A percentile compares a stretch with the other conserved stretches of the same genome.
Evolutionary conservation across 169 alveolate species (phyloP).

Genomic region (Plasmodium relictum): DNA sequence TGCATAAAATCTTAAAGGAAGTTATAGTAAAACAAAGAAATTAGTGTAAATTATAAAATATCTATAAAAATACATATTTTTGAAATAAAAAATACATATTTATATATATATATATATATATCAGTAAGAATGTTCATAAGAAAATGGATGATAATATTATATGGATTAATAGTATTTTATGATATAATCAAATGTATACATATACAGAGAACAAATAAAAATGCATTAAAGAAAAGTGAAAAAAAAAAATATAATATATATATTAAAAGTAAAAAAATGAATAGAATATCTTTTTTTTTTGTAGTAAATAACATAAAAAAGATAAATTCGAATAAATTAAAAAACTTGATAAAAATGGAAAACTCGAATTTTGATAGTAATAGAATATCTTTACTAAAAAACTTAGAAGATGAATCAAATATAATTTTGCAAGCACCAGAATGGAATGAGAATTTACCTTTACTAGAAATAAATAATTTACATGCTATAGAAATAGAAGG

Average conservation of each 20-base stretch:
- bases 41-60: no score
- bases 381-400: constrained; percentile 55
- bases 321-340: constrained; percentile 4
- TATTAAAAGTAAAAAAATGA: not conserved
- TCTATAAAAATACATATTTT: no score
- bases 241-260: not conserved
- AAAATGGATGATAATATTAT: not conserved
- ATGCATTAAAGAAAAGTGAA: constrained; percentile 2
- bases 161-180: constrained; percentile 3
- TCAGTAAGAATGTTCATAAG: constrained; percentile 3
- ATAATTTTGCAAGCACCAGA: constrained; percentile 38
- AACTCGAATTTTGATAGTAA: constrained; percentile 31
- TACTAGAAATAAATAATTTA: constrained; percentile 75
- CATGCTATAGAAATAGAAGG: constrained; percentile 81
- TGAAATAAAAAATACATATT: no score
- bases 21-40: no score
- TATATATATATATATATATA: no score
- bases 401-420: constrained; percentile 65
- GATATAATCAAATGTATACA: constrained; percentile 23
- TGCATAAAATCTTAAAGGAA: no score
- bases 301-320: constrained; percentile 14
- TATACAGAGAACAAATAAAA: not conserved
- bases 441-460: constrained; percentile 76
- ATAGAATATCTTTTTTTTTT: constrained; percentile 14
- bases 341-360: constrained; percentile 38